These are phyloP conservation scores for Microbotryomycetes sp. DNA, from an alignment of 1,284 basidiomycete genomes.

Conservation along the genomic window DNA sequence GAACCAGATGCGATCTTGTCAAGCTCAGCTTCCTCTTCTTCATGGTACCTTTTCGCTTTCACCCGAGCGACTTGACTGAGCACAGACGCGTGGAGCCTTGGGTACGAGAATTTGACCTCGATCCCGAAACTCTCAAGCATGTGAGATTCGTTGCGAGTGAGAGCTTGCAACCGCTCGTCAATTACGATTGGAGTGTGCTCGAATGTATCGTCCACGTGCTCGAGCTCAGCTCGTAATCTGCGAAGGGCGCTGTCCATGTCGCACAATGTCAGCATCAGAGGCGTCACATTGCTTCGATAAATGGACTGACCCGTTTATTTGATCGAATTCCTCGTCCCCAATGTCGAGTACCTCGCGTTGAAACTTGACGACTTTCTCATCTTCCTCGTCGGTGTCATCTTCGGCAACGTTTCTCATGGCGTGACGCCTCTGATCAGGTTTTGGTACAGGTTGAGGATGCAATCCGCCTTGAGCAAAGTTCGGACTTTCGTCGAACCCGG, in stretches of 20 bases:
- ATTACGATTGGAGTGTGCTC: slow-evolving; percentile 1
- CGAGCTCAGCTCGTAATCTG: slow-evolving; percentile 1
- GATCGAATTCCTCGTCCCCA: slow-evolving; percentile 20
- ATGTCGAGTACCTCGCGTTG: slow-evolving; percentile 12
- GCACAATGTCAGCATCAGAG: no score
- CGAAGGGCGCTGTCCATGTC: slow-evolving; percentile 6
- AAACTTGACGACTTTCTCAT: background rate
- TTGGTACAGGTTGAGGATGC: background rate
- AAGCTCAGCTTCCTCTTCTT: background rate
- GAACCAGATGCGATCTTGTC: background rate
- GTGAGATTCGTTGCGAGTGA: background rate
- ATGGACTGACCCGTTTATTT: slow-evolving; percentile 23
- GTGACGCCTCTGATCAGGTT: background rate
- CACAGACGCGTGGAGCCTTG: slow-evolving; percentile 4
- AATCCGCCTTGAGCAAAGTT: background rate
- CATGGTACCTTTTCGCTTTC: background rate
- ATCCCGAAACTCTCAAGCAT: background rate
- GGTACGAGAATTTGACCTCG: slow-evolving; percentile 4
- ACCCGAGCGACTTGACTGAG: slow-evolving; percentile 5
- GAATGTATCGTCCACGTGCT: slow-evolving; percentile 3
- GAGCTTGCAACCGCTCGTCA: background rate
- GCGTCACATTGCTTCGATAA: no score
- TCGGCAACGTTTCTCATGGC: background rate
- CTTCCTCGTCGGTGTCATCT: slow-evolving; percentile 16
- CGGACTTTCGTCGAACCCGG: background rate